Conservation (phyloP, 148 eudicot species). For the Fagopyrum esculentum region DNA sequence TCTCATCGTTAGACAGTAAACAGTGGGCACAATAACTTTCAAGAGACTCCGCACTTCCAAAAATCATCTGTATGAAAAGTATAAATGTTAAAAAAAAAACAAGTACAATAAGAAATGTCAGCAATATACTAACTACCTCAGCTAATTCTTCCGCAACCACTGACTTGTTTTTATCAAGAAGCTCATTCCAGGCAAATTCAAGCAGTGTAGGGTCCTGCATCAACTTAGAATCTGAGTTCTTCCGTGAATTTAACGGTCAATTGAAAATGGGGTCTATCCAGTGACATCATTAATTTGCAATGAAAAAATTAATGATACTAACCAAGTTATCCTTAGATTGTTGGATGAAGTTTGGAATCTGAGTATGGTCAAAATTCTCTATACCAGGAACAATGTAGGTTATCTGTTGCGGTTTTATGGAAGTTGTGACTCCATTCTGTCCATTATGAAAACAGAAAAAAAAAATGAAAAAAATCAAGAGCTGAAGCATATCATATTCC, state of each 20-base stretch:
- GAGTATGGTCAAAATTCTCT: conserved; percentile 55
- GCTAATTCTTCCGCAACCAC: conserved; percentile 68
- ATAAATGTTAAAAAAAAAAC: conserved; percentile 24
- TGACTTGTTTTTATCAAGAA: conserved; percentile 69
- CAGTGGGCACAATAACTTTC: conserved; percentile 94
- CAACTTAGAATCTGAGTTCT: conserved; percentile 6
- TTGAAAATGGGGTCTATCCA: background rate
- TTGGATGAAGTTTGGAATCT: conserved; percentile 59
- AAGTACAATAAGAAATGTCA: conserved; percentile 3
- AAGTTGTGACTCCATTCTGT: conserved; percentile 74
- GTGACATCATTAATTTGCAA: conserved; percentile 1
- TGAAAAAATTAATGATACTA: conserved; percentile 17
- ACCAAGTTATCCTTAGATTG: conserved; percentile 81
- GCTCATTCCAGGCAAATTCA: conserved; percentile 96
- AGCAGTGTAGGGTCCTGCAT: conserved; percentile 75
- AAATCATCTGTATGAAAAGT: conserved; percentile 70
- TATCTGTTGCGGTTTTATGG: conserved; percentile 93
- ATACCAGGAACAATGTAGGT: conserved; percentile 85
- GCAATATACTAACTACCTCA: conserved; percentile 65
- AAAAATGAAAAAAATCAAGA: background rate
- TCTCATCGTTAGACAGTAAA: conserved; percentile 75
- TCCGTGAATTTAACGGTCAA: conserved; percentile 10
- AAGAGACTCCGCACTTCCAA: conserved; percentile 81
- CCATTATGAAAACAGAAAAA: background rate
- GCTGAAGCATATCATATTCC: conserved; percentile 14